Evolutionary conservation across 306 rosid genomes (phyloP), one percentile per base, ranked within the genome.

Genomic region (Casuarina cunninghamiana): DNA sequence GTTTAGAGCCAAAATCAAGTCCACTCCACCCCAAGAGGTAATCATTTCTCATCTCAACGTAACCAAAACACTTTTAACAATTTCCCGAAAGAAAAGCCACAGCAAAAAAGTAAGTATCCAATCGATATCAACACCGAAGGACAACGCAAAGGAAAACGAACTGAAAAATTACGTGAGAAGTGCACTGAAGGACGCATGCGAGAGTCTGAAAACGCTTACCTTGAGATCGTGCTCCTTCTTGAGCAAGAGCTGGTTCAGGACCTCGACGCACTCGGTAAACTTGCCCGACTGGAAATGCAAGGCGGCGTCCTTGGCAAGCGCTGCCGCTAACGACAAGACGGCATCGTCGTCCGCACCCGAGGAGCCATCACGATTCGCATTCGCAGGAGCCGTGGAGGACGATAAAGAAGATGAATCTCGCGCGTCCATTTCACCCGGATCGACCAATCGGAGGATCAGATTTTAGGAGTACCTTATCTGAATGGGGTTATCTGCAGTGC

Each of bases 191-290:
- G 72, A 77, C 72, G 78, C 16, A 75, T 68, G 19, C 44, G 13
- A 6, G 12, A 15, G 57, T 15, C 42, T 49, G 15, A 66, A 71
- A n/a, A 65, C 2, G 12, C 72, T 66, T 78, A 96, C 99, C 93
- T 96, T 96, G 53, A 93, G 98, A 91, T 96, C 99, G 79, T 83
- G 79, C 48, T 87, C 87, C 76, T 96, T 96, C 92, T 86, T 84
- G 63, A 63, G 90, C 81, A 86, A 75, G 76, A 93, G 92, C 91
- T 96, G 91, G 79, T 84, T 67, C 89, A 96, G 84, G 17, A 90
- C 91, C 53, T 89, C 89, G 17, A 80, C 87, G 67, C 98, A 93
- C 75, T 89, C 94, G 38, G 83, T 86, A 81, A 88, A 93, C 90
- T 91, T 96, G 45, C 89, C 90, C 3, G 96, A 88, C 85, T 93